phyloP scores from a whole-genome alignment of 441 rosid genomes.

The Jatropha podagrica region DNA sequence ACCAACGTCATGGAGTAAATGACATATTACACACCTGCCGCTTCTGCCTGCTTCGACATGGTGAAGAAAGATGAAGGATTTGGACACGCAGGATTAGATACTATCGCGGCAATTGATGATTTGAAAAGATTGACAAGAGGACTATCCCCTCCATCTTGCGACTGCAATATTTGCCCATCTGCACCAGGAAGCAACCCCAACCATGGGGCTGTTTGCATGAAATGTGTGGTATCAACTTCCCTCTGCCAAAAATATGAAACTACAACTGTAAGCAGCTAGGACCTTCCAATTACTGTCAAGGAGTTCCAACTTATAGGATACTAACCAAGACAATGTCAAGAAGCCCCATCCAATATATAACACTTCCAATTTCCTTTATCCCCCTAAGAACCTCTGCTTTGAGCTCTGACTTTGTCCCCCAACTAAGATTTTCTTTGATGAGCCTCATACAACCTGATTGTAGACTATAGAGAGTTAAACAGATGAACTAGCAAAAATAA shows the following conservation, averaged over 20 bases:
- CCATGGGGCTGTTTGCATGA: slow-evolving; percentile 99
- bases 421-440: slow-evolving; percentile 85
- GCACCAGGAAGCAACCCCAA: slow-evolving; percentile 81
- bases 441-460: slow-evolving; percentile 91
- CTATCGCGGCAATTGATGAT: slow-evolving; percentile 77
- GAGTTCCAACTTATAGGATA: slow-evolving; percentile 14
- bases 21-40: slow-evolving; percentile 71
- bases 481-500: slow-evolving; percentile 16
- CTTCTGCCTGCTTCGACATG: slow-evolving; percentile 99
- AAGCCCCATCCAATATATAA: slow-evolving; percentile 93
- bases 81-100: slow-evolving; percentile 75
- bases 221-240: slow-evolving; percentile 82
- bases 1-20: slow-evolving; percentile 9
- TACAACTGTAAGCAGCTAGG: slow-evolving; percentile 28
- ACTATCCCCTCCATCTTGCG: slow-evolving; percentile 80
- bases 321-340: slow-evolving; percentile 95
- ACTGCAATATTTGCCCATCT: slow-evolving; percentile 85
- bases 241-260: slow-evolving; percentile 52
- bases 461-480: slow-evolving; percentile 19
- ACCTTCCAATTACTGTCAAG: slow-evolving; percentile 9
- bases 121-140: slow-evolving; percentile 91
- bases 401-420: slow-evolving; percentile 92
- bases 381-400: slow-evolving; percentile 92
- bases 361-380: slow-evolving; percentile 97
- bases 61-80: slow-evolving; percentile 86